Evolutionary conservation across 2,329 filamentous ascomycete species (phyloP).

Genomic region (Xylariales sp.): DNA sequence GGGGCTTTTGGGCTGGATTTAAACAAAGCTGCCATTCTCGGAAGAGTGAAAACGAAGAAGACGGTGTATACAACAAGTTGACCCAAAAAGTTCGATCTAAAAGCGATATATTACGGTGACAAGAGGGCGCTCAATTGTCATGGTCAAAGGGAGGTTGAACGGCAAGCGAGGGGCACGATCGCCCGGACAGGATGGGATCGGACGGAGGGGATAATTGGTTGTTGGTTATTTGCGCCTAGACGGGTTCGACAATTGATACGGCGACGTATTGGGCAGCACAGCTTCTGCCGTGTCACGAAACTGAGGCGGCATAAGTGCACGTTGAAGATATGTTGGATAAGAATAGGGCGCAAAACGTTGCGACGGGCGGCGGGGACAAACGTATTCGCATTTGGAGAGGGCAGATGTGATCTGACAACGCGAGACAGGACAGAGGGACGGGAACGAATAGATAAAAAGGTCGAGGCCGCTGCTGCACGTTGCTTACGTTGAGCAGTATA

Average conservation of each 20-base stretch:
- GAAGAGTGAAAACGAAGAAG: constrained; percentile 24
- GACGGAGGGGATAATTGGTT: constrained; percentile 15
- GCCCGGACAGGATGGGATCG: constrained; percentile 8
- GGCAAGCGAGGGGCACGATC: constrained; percentile 14
- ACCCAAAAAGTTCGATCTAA: constrained; percentile 8
- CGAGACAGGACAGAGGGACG: not conserved
- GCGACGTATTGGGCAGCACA: constrained; percentile 42
- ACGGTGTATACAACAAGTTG: not conserved
- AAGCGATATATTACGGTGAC: constrained; percentile 24
- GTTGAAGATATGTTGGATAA: constrained; percentile 20
- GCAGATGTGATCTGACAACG: not conserved
- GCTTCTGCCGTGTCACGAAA: constrained; percentile 43
- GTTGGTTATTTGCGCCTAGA: constrained; percentile 27
- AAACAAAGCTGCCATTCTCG: constrained; percentile 42
- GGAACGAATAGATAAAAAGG: not conserved
- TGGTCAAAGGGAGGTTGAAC: constrained; percentile 29
- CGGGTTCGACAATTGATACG: constrained; percentile 21
- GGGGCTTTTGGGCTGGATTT: constrained; percentile 41
- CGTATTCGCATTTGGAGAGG: constrained; percentile 28
- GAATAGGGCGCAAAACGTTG: constrained; percentile 22
- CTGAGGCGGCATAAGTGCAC: constrained; percentile 42
- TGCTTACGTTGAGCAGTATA: constrained; percentile 20
- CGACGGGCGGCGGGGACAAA: constrained; percentile 6
- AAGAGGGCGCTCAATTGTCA: constrained; percentile 33
- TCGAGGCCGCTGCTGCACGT: not conserved